Evolutionary conservation across 495 filamentous ascomycete species (phyloP).

Genomic region (Coniosporium apollinis): DNA sequence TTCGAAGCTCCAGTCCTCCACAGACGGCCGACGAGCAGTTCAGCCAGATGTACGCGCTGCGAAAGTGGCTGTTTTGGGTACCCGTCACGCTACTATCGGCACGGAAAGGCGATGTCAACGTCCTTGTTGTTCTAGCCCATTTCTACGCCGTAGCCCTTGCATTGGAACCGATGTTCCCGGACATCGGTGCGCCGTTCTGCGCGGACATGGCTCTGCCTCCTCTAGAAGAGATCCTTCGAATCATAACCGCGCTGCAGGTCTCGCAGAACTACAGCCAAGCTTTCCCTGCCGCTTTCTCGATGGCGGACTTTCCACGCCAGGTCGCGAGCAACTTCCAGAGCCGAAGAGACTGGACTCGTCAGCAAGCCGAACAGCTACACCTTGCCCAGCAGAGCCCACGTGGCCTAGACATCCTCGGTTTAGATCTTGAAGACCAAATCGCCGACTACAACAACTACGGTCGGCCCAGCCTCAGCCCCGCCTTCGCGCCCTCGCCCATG

Average conservation of each 20-base stretch:
- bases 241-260: constrained; percentile 20
- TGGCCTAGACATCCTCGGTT: constrained; percentile 10
- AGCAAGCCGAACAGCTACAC: constrained; percentile 13
- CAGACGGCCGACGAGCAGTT: constrained; percentile 69
- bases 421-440: constrained; percentile 18
- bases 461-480: constrained; percentile 23
- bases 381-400: constrained; percentile 9
- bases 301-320: constrained; percentile 22
- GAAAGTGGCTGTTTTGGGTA: constrained; percentile 90
- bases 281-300: constrained; percentile 12
- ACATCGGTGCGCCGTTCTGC: constrained; percentile 62
- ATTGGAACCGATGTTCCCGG: constrained; percentile 80
- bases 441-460: constrained; percentile 16
- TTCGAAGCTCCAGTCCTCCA: constrained; percentile 56
- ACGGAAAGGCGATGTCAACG: constrained; percentile 39
- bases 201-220: constrained; percentile 19
- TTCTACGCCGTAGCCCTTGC: constrained; percentile 78
- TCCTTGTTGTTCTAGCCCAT: constrained; percentile 70
- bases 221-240: constrained; percentile 21
- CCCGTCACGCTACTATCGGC: constrained; percentile 52
- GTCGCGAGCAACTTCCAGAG: constrained; percentile 15
- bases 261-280: constrained; percentile 12
- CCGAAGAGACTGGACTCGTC: constrained; percentile 13
- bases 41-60: constrained; percentile 66
- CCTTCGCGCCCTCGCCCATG: constrained; percentile 24